phyloP scores from a whole-genome alignment of 805 yeast genomes.

The Torulaspora gathmanii region DNA sequence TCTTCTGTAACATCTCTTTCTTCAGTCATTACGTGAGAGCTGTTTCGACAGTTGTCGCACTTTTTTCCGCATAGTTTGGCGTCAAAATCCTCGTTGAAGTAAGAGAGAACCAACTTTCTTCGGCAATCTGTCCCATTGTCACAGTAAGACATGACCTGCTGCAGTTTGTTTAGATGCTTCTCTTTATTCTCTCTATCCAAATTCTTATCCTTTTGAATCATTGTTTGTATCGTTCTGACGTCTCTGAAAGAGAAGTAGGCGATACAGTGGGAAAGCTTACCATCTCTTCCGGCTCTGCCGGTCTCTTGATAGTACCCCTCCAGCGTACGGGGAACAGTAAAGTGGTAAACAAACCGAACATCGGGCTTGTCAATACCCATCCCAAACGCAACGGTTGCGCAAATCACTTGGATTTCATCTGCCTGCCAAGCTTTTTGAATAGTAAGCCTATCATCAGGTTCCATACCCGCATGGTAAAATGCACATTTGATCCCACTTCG shows the following conservation, averaged over 20 bases:
- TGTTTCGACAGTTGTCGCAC: conserved; percentile 79
- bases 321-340: conserved; percentile 79
- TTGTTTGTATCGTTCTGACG: conserved; percentile 65
- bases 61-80: conserved; percentile 57
- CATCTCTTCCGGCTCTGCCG: conserved; percentile 98
- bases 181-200: conserved; percentile 61
- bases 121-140: conserved; percentile 89
- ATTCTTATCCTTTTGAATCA: conserved; percentile 74
- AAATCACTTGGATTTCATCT: conserved; percentile 66
- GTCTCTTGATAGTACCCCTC: conserved; percentile 98
- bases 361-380: conserved; percentile 99
- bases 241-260: conserved; percentile 78
- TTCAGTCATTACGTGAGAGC: conserved; percentile 41
- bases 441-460: conserved; percentile 59
- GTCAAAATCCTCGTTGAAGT: conserved; percentile 81
- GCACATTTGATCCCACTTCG: conserved; percentile 62
- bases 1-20: conserved; percentile 63
- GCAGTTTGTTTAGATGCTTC: conserved; percentile 67
- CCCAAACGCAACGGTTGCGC: conserved; percentile 98
- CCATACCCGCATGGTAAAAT: conserved; percentile 94
- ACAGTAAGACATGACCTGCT: conserved; percentile 86
- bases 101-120: conserved; percentile 79
- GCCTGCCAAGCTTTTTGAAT: conserved; percentile 85
- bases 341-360: conserved; percentile 86
- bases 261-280: conserved; percentile 72